Evolutionary conservation across 1,284 basidiomycete species (phyloP).

Genomic region (Puccinia triticina): DNA sequence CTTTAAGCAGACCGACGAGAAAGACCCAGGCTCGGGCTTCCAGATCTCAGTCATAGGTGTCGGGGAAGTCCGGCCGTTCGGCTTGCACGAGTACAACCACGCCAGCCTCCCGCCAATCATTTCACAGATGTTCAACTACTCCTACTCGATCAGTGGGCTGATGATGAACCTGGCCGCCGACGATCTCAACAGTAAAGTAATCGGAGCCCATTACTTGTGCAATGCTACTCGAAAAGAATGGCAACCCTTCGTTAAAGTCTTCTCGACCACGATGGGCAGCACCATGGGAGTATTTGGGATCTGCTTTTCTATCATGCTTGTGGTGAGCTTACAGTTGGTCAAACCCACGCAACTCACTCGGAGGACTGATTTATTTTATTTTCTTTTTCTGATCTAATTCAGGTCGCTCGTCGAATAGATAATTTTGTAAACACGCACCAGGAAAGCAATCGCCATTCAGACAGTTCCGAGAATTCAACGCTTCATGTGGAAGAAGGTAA

Average conservation of each 20-base stretch:
- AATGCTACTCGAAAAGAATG: slow-evolving; percentile 11
- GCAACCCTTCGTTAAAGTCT: slow-evolving; percentile 13
- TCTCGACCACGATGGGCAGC: not conserved
- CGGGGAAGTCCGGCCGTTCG: slow-evolving; percentile 25
- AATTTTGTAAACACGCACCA: not conserved
- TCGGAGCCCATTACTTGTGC: slow-evolving; percentile 32
- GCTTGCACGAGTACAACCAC: slow-evolving; percentile 7
- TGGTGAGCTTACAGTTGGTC: not conserved
- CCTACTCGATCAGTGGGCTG: not conserved
- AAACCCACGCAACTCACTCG: no score
- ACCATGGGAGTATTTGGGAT: slow-evolving; percentile 21
- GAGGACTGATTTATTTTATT: not conserved
- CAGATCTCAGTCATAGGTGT: slow-evolving; percentile 27
- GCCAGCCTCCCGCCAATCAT: not conserved
- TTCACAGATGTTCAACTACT: slow-evolving; percentile 9
- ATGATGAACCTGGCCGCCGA: slow-evolving; percentile 31
- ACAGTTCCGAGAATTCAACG: not conserved
- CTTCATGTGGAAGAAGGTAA: not conserved
- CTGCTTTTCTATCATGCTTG: not conserved
- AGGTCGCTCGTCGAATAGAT: not conserved
- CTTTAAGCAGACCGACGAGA: not conserved
- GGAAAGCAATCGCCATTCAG: not conserved
- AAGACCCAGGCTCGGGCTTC: slow-evolving; percentile 17
- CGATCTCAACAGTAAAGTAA: not conserved
- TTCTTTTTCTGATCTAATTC: not conserved